Conservation (phyloP, 768 basidiomycete species). For the Artomyces pyxidatus region DNA sequence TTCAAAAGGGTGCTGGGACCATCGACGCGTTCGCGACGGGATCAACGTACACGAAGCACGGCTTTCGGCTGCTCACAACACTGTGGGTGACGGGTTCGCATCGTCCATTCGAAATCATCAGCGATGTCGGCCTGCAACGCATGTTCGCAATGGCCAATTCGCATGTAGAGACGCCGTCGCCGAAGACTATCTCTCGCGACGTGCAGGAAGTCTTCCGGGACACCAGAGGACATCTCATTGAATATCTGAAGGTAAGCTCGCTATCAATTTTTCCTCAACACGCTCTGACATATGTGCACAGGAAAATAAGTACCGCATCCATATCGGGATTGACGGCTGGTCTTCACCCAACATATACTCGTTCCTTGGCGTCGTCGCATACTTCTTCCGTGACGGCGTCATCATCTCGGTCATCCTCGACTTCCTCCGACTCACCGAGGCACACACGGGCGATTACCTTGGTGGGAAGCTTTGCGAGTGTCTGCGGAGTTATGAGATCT, state of each 20-base stretch:
- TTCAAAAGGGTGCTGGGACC: background rate
- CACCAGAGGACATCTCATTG: background rate
- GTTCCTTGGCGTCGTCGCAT: conserved; percentile 22
- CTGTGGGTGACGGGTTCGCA: conserved; percentile 15
- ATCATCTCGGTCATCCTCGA: conserved; percentile 2
- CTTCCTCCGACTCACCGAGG: conserved; percentile 6
- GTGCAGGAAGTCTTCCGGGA: conserved; percentile 10
- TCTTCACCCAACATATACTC: conserved; percentile 16
- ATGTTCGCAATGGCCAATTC: conserved; percentile 14
- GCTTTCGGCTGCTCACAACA: conserved; percentile 5
- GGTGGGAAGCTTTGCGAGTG: background rate
- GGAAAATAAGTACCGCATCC: conserved; percentile 13
- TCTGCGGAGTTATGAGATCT: conserved; percentile 2
- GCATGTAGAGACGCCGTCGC: conserved; percentile 11
- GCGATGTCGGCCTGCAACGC: conserved; percentile 7
- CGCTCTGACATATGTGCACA: background rate
- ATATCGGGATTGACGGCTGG: conserved; percentile 19
- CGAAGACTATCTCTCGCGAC: conserved; percentile 10
- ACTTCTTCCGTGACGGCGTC: conserved; percentile 16
- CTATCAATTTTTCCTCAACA: background rate
- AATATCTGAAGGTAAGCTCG: conserved; percentile 1
- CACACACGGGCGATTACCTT: conserved; percentile 9
- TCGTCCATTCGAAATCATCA: conserved; percentile 14
- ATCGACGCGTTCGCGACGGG: conserved; percentile 1
- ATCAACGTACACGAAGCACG: conserved; percentile 5